A percentile compares a stretch with the other conserved stretches of the same genome.
Conservation (phyloP, 305 asterid genomes). For the Rubia peregrina region DNA sequence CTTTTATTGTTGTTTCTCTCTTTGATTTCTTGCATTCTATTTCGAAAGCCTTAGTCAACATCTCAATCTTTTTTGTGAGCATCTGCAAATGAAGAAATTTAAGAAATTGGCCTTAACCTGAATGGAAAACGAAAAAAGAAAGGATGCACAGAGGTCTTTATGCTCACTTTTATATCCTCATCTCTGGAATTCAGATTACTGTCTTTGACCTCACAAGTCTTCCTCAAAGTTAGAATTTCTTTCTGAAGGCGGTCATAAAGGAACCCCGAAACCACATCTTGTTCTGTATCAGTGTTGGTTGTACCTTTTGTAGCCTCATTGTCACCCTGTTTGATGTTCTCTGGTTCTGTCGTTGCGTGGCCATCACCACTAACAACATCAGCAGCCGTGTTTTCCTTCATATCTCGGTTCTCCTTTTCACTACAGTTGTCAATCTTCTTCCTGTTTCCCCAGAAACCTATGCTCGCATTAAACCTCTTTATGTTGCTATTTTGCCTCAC, state of each 20-base stretch:
- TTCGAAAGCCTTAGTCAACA: constrained; percentile 56
- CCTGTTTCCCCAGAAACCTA: constrained; percentile 52
- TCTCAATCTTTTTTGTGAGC: constrained; percentile 57
- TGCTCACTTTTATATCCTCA: constrained; percentile 66
- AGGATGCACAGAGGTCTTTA: constrained; percentile 3
- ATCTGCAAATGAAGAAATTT: constrained; percentile 31
- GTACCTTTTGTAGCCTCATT: constrained; percentile 27
- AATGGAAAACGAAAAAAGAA: background rate
- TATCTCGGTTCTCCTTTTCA: constrained; percentile 61
- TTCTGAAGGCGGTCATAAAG: constrained; percentile 82
- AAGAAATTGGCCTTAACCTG: background rate
- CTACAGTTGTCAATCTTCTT: constrained; percentile 35
- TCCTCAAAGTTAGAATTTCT: constrained; percentile 72
- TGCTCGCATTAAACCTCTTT: constrained; percentile 29
- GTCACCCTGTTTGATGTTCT: constrained; percentile 18
- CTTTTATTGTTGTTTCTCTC: constrained; percentile 56
- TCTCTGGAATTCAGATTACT: constrained; percentile 47
- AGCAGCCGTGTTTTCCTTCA: constrained; percentile 25
- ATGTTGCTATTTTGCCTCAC: constrained; percentile 18
- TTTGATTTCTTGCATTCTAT: constrained; percentile 57
- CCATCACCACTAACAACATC: constrained; percentile 18
- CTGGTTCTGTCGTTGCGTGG: constrained; percentile 24
- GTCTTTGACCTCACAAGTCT: constrained; percentile 49
- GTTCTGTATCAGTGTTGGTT: constrained; percentile 27
- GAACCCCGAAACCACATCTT: constrained; percentile 69